A percentile compares a stretch with the other conserved stretches of the same genome.
phyloP scores from a whole-genome alignment of 495 filamentous ascomycete genomes.

The Penicillium nucicola region DNA sequence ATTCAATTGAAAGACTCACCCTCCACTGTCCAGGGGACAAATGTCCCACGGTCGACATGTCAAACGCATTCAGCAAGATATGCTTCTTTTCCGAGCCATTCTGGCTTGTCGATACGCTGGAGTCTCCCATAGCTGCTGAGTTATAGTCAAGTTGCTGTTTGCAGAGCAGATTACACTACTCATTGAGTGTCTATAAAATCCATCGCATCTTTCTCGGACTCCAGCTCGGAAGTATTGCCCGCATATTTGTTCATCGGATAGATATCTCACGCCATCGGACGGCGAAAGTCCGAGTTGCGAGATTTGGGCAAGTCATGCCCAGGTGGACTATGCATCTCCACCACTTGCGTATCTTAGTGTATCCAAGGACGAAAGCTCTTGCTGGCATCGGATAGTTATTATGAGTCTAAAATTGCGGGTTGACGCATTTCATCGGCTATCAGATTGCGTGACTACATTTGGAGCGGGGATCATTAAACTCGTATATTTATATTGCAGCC shows the following conservation, averaged over 20 bases:
- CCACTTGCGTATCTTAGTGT: neutral
- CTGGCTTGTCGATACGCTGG: neutral
- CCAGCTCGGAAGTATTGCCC: neutral
- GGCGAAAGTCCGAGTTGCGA: constrained; percentile 1
- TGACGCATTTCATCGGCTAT: constrained; percentile 15
- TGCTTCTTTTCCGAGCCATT: constrained; percentile 46
- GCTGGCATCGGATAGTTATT: neutral
- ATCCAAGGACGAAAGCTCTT: neutral
- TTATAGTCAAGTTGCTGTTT: neutral
- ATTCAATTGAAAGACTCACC: constrained; percentile 25
- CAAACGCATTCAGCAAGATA: constrained; percentile 64
- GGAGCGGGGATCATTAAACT: no score
- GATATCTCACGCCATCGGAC: constrained; percentile 17
- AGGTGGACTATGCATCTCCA: no score
- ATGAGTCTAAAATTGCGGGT: no score
- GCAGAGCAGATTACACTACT: no score
- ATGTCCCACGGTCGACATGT: constrained; percentile 60
- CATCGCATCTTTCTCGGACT: neutral
- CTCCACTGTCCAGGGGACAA: constrained; percentile 63
- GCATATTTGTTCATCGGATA: constrained; percentile 8
- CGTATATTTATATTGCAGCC: neutral
- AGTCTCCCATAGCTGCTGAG: constrained; percentile 18
- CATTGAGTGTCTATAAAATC: no score
- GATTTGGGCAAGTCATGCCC: no score
- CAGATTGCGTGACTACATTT: constrained; percentile 22